These are phyloP conservation scores for Lactarius vividus DNA, from an alignment of 768 basidiomycete species.

Conservation along the genomic window DNA sequence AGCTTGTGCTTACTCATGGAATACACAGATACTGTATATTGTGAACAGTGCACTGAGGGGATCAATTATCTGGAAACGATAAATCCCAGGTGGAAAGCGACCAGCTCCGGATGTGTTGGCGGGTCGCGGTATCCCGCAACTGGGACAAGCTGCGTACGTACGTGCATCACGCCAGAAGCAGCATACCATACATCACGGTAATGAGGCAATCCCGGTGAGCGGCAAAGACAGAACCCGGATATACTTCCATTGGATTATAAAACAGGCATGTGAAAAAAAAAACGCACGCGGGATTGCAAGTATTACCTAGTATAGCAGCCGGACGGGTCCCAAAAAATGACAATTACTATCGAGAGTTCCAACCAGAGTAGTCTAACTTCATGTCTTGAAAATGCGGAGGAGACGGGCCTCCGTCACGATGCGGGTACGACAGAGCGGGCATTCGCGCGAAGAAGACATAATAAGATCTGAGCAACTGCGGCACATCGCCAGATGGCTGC, in stretches of 20 bases:
- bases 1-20: too few relatives aligned
- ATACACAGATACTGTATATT: too few relatives aligned
- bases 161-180: neutral
- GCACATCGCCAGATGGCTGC: constrained; percentile 80
- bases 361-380: constrained; percentile 1
- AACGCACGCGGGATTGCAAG: neutral
- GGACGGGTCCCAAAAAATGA: neutral
- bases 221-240: constrained; percentile 3
- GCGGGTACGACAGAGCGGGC: constrained; percentile 85
- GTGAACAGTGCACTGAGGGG: too few relatives aligned
- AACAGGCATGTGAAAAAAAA: neutral
- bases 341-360: neutral
- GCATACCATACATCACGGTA: neutral
- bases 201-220: neutral
- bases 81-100: neutral
- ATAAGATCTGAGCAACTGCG: constrained; percentile 73
- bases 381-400: constrained; percentile 69
- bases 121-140: neutral
- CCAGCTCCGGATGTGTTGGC: neutral
- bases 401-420: constrained; percentile 82
- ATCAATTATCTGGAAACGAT: neutral
- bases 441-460: constrained; percentile 78
- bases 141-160: neutral
- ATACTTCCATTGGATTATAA: constrained; percentile 5
- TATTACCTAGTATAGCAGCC: constrained; percentile 1